phyloP scores from a whole-genome alignment of 176 grass and related monocot species.

The Thalia dealbata region DNA sequence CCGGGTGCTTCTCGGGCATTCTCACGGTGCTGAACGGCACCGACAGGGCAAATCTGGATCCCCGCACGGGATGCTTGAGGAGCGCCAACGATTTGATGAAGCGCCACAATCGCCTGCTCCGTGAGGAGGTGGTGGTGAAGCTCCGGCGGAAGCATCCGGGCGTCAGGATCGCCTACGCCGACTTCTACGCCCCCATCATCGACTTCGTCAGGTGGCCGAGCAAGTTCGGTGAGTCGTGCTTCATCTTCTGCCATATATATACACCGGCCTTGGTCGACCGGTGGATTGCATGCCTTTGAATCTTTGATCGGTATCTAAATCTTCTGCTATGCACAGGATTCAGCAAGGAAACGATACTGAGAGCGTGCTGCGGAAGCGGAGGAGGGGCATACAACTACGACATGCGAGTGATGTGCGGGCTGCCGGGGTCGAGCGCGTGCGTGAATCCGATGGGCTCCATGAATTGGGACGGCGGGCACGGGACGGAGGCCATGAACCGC shows the following conservation, averaged over 20 bases:
- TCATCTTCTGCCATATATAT: too few species aligned
- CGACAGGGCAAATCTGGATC: constrained; percentile 27
- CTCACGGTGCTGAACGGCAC: constrained; percentile 41
- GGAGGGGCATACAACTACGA: constrained; percentile 15
- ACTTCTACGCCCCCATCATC: constrained; percentile 72
- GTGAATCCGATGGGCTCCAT: neutral
- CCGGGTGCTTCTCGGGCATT: constrained; percentile 74
- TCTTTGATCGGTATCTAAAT: too few species aligned
- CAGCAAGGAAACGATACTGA: too few species aligned
- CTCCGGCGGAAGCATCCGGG: constrained; percentile 52
- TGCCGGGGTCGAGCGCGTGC: neutral
- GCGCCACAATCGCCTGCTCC: constrained; percentile 62
- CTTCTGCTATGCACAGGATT: too few species aligned
- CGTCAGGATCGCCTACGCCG: constrained; percentile 64
- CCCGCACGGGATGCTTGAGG: constrained; percentile 52
- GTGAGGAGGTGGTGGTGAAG: constrained; percentile 35
- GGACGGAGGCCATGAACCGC: neutral
- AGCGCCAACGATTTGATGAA: constrained; percentile 53
- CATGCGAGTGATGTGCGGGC: neutral
- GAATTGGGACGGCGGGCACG: constrained; percentile 17
- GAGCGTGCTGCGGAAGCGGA: constrained; percentile 16
- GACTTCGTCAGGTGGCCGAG: constrained; percentile 56
- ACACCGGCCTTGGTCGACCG: too few species aligned
- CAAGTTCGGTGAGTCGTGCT: constrained; percentile 76
- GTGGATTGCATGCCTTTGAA: too few species aligned